A percentile compares a stretch with the other conserved stretches of the same genome.
Evolutionary conservation across 1,139 yeast genomes (phyloP).

Genomic region (Fermentozyma sake): DNA sequence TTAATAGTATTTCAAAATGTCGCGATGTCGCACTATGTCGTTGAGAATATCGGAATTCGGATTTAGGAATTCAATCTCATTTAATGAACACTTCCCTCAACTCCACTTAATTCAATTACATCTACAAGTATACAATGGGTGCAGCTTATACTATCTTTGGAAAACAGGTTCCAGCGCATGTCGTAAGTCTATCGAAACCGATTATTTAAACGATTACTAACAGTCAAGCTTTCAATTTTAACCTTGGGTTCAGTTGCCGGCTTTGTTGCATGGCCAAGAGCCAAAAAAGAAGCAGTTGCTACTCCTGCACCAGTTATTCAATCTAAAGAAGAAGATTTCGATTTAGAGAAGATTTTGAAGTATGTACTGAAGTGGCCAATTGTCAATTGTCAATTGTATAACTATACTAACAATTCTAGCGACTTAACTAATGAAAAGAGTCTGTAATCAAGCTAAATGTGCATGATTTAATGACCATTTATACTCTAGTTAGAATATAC

Average conservation of each 20-base stretch:
- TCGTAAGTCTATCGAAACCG: constrained; percentile 37
- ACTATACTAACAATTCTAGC: constrained; percentile 29
- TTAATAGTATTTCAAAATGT: too few relatives aligned
- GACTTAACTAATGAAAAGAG: constrained; percentile 42
- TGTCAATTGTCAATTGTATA: neutral
- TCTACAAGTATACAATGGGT: too few relatives aligned
- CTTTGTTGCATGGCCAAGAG: constrained; percentile 39
- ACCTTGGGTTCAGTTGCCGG: constrained; percentile 46
- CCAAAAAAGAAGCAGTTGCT: constrained; percentile 24
- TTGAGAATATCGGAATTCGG: too few relatives aligned
- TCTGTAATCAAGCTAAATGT: constrained; percentile 18
- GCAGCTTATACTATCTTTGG: constrained; percentile 62
- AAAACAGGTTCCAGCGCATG: constrained; percentile 59
- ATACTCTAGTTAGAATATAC: neutral
- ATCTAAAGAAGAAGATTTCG: constrained; percentile 50
- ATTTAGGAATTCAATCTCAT: too few relatives aligned
- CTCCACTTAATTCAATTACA: too few relatives aligned
- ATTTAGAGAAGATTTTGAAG: constrained; percentile 57
- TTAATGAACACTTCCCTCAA: too few relatives aligned
- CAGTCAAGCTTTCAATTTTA: constrained; percentile 38
- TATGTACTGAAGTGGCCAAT: constrained; percentile 36
- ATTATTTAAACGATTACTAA: constrained; percentile 7
- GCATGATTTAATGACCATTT: too few relatives aligned
- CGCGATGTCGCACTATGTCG: too few relatives aligned
- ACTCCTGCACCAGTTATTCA: constrained; percentile 26